phyloP scores from a whole-genome alignment of 352 stramenopile species.

The Phytopythium cucurbitacearum region DNA sequence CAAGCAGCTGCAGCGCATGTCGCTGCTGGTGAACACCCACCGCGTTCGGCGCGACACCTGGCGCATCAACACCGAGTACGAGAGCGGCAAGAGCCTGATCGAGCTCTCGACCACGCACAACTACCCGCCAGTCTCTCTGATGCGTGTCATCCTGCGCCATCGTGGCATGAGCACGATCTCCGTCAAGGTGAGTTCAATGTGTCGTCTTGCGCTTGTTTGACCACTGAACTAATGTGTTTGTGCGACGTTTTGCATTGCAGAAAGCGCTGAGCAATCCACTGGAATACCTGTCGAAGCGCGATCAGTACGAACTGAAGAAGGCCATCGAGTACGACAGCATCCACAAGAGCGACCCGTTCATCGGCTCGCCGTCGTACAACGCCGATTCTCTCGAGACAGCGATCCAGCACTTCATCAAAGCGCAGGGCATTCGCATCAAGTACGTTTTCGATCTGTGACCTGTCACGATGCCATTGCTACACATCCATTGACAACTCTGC shows the following conservation, averaged over 20 bases:
- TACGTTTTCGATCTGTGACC: conserved; percentile 17
- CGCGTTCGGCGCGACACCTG: conserved; percentile 57
- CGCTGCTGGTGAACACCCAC: conserved; percentile 82
- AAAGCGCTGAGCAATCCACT: conserved; percentile 42
- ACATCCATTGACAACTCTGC: background rate
- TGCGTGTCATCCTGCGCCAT: conserved; percentile 72
- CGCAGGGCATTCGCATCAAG: conserved; percentile 75
- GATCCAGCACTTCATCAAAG: conserved; percentile 69
- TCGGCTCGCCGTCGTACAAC: conserved; percentile 66
- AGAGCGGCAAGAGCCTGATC: conserved; percentile 72
- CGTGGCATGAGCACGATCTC: conserved; percentile 58
- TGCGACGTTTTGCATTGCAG: conserved; percentile 19
- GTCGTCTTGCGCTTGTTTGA: background rate
- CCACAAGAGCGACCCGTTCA: conserved; percentile 80
- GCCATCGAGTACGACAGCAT: conserved; percentile 78
- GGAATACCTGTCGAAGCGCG: conserved; percentile 55
- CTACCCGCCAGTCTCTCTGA: conserved; percentile 79
- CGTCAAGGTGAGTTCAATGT: conserved; percentile 37
- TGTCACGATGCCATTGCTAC: background rate
- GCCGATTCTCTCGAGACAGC: conserved; percentile 67
- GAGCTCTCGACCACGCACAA: conserved; percentile 71
- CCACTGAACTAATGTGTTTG: conserved; percentile 8
- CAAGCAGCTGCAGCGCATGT: conserved; percentile 85
- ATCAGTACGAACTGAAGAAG: conserved; percentile 68
- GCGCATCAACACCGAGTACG: conserved; percentile 66